phyloP scores from a whole-genome alignment of 2,329 filamentous ascomycete genomes.

The Raffaelea albimanens region DNA sequence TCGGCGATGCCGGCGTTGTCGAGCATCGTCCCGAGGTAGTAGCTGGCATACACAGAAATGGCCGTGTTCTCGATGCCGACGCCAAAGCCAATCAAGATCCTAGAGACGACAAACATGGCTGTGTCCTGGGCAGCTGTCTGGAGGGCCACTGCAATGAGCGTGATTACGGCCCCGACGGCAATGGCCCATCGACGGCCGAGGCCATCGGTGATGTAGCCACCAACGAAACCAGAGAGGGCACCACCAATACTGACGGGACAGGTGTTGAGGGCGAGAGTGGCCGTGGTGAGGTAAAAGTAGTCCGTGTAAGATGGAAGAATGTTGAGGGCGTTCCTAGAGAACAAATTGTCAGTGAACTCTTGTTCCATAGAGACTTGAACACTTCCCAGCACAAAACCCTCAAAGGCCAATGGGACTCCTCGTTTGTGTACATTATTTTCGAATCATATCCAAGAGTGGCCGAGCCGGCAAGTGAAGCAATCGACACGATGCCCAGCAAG shows the following conservation, averaged over 20 bases:
- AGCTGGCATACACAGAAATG: constrained; percentile 39
- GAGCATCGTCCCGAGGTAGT: constrained; percentile 5
- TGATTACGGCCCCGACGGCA: constrained; percentile 2
- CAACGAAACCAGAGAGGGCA: constrained; percentile 12
- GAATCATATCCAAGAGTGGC: neutral
- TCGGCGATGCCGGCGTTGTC: constrained; percentile 5
- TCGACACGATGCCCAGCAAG: too few species aligned
- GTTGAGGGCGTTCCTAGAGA: constrained; percentile 15
- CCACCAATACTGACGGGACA: constrained; percentile 12
- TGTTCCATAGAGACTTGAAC: too few species aligned
- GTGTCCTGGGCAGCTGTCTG: constrained; percentile 13
- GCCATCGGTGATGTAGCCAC: constrained; percentile 14
- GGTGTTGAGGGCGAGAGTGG: constrained; percentile 13
- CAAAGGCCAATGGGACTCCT: too few species aligned
- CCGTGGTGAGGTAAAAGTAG: constrained; percentile 22
- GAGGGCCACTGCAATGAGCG: constrained; percentile 12
- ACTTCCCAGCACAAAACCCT: too few species aligned
- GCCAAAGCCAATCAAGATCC: constrained; percentile 48
- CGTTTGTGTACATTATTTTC: neutral
- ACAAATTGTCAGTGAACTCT: too few species aligned
- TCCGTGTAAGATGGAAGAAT: constrained; percentile 22
- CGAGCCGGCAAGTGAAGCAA: too few species aligned
- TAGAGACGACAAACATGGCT: constrained; percentile 52
- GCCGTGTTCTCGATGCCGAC: constrained; percentile 51
- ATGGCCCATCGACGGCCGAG: constrained; percentile 15